phyloP scores from a whole-genome alignment of 768 basidiomycete species.

The Agaricus blazei region DNA sequence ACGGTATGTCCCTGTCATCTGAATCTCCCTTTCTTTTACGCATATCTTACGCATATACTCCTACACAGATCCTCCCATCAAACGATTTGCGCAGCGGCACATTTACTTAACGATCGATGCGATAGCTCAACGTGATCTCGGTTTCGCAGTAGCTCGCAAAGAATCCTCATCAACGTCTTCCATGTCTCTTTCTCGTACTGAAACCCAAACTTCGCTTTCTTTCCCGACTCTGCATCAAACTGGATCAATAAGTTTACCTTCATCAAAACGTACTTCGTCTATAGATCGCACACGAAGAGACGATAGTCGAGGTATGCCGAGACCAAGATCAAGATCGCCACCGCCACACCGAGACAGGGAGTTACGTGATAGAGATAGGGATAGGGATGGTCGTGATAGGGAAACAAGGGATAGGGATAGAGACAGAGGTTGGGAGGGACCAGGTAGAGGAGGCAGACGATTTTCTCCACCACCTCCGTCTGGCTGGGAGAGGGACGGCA shows the following conservation, averaged over 20 bases:
- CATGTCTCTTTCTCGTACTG: conserved; percentile 23
- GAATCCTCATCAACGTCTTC: conserved; percentile 14
- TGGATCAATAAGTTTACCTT: neutral
- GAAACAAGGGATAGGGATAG: conserved; percentile 13
- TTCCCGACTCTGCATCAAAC: conserved; percentile 14
- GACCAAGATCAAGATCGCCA: conserved; percentile 20
- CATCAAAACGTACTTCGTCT: conserved; percentile 32
- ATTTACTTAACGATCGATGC: conserved; percentile 81
- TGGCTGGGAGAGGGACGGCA: conserved; percentile 36
- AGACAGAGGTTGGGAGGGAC: conserved; percentile 29
- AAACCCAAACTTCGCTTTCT: conserved; percentile 28
- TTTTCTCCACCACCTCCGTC: conserved; percentile 40
- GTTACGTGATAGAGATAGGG: conserved; percentile 17
- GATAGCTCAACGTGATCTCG: conserved; percentile 85
- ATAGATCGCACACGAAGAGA: conserved; percentile 30
- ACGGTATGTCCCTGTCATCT: conserved; percentile 44
- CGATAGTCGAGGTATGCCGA: conserved; percentile 18
- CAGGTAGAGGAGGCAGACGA: conserved; percentile 35
- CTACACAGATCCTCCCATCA: conserved; percentile 75
- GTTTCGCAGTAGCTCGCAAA: conserved; percentile 57
- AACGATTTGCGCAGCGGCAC: conserved; percentile 85
- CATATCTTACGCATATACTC: neutral
- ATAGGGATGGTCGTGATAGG: conserved; percentile 17
- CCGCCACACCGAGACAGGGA: conserved; percentile 14
- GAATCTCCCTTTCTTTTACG: conserved; percentile 3